These are phyloP conservation scores for Starmerella apis DNA, from an alignment of 805 yeast species.

Conservation along the genomic window DNA sequence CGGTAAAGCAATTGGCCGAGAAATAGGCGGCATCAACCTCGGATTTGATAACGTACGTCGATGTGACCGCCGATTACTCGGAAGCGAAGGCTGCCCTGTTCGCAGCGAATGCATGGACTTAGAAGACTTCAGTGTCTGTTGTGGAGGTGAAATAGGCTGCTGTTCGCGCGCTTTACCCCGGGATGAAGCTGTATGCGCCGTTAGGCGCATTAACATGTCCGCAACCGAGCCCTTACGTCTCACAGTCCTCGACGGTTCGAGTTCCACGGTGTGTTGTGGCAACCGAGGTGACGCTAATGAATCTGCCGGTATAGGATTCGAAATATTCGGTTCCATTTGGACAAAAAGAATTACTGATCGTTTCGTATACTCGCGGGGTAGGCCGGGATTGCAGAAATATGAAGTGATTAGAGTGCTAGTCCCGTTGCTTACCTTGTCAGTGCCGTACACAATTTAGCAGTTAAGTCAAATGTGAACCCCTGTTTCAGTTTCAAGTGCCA, in stretches of 20 bases:
- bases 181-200: slow-evolving; percentile 28
- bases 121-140: not conserved
- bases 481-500: not conserved
- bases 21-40: not conserved
- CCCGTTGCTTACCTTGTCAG: no score
- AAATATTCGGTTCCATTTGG: not conserved
- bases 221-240: slow-evolving; percentile 25
- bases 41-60: not conserved
- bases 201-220: slow-evolving; percentile 29
- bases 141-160: not conserved
- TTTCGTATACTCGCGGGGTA: no score
- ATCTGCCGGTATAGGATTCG: not conserved
- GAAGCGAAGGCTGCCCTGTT: not conserved
- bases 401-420: no score
- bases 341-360: no score
- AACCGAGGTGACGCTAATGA: not conserved
- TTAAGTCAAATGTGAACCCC: not conserved
- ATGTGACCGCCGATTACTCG: not conserved
- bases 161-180: slow-evolving; percentile 22
- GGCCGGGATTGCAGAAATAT: no score
- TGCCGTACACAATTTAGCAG: no score
- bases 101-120: not conserved
- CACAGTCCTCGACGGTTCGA: not conserved
- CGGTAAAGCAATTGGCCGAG: not conserved
- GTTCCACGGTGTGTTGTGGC: slow-evolving; percentile 1